Percentiles rank a stretch among this genome's conserved stretches.
These are phyloP conservation scores for Amanita inopinata DNA, from an alignment of 768 basidiomycete species.

Conservation along the genomic window DNA sequence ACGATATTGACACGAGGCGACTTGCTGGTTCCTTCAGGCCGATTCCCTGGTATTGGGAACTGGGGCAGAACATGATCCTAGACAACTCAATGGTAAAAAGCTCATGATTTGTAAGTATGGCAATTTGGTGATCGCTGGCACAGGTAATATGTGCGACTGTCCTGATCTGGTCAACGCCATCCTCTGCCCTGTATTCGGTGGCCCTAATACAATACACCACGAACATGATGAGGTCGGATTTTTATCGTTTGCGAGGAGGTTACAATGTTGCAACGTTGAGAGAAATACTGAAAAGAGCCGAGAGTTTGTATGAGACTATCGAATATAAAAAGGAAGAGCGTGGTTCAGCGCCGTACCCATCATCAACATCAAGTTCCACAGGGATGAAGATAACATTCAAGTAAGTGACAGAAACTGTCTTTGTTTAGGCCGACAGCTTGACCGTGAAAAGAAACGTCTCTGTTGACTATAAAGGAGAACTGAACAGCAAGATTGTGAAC, in stretches of 20 bases:
- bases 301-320: slow-evolving; percentile 15
- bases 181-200: slow-evolving; percentile 23
- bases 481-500: slow-evolving; percentile 17
- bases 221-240: slow-evolving; percentile 12
- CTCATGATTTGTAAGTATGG: neutral
- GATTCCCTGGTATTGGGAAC: slow-evolving; percentile 27
- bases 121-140: neutral
- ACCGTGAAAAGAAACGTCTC: slow-evolving; percentile 13
- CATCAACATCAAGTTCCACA: slow-evolving; percentile 1
- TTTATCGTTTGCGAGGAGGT: slow-evolving; percentile 9
- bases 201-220: slow-evolving; percentile 25
- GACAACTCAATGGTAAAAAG: slow-evolving; percentile 28
- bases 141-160: slow-evolving; percentile 18
- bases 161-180: slow-evolving; percentile 16
- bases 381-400: slow-evolving; percentile 20
- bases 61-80: slow-evolving; percentile 18
- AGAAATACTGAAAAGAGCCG: slow-evolving; percentile 12
- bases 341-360: slow-evolving; percentile 8
- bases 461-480: slow-evolving; percentile 7
- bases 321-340: neutral
- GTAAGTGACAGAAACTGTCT: slow-evolving; percentile 9
- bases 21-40: slow-evolving; percentile 13
- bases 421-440: neutral
- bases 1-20: slow-evolving; percentile 1
- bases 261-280: slow-evolving; percentile 9